phyloP scores from a whole-genome alignment of 305 asterid species.

The Fraxinus albicans region DNA sequence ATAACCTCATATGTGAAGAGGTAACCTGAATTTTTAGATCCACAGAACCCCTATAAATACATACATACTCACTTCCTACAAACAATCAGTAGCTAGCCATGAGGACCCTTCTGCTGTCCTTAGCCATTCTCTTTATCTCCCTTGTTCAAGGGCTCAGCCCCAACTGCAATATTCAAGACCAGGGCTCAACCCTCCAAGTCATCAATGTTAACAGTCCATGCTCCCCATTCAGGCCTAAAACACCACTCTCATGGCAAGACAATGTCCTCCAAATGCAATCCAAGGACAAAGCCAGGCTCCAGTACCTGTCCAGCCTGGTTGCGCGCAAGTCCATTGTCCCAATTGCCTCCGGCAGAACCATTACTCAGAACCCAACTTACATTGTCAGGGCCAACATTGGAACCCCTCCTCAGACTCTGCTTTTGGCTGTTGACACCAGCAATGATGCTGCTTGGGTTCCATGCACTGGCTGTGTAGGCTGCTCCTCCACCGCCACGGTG shows the following conservation, averaged over 20 bases:
- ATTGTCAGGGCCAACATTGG: constrained; percentile 65
- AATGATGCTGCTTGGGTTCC: constrained; percentile 85
- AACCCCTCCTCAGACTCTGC: constrained; percentile 65
- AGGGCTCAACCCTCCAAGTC: constrained; percentile 52
- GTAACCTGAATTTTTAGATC: background rate
- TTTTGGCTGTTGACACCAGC: constrained; percentile 78
- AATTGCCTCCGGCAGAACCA: constrained; percentile 66
- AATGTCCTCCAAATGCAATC: constrained; percentile 67
- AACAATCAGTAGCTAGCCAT: constrained; percentile 10
- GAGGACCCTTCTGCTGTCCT: background rate
- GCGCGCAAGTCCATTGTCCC: constrained; percentile 71
- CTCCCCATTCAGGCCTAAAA: constrained; percentile 53
- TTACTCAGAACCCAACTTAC: constrained; percentile 75
- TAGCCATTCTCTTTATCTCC: constrained; percentile 24
- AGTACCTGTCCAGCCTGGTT: constrained; percentile 58
- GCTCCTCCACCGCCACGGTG: constrained; percentile 44
- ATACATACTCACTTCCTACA: background rate
- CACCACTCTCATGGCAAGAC: constrained; percentile 59
- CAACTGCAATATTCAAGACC: constrained; percentile 35
- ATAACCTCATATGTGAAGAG: background rate
- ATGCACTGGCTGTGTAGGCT: constrained; percentile 69
- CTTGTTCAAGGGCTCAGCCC: constrained; percentile 31
- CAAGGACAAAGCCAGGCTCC: constrained; percentile 56
- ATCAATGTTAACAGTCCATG: constrained; percentile 68
- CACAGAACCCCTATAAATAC: constrained; percentile 21